Base-by-base conservation (phyloP, 2,329 filamentous ascomycete genomes). In the Aurifilum marmelostoma region DNA sequence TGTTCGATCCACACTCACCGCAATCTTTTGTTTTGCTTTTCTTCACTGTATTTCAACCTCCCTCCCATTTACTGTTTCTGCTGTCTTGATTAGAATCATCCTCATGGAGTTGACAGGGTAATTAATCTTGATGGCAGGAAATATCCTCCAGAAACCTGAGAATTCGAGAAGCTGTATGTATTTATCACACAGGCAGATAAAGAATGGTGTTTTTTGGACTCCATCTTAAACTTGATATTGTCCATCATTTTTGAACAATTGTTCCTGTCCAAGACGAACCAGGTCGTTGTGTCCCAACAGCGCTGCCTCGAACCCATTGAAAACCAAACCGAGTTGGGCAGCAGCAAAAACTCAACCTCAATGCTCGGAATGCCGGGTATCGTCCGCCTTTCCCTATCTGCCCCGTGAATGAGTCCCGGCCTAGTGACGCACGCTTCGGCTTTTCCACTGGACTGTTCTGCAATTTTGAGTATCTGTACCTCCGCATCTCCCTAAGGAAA, bases 401-500 rank as follows among this genome's bases (percentile, higher is more conserved):
- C 24, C n/a, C 65, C 56, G 6, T 39, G 56, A 67, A 87, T 82
- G 16, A 83, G 68, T 0, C 83, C 84, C 0, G 83, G 79, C 68
- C 82, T 84, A 4, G 77, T 80, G 1, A 82, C 73, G 21, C 75
- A 75, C 0, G 75, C 78, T 67, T 85, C 79, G 34, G 84, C 67
- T 11, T 52, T 52, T 2, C 78, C 79, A 1, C 77, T 71, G 21
- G 80, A 77, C 12, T 82, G 72, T 34, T 78, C 73, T 3, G 81
- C 82, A 29, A 80, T 80, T 1, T 77, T 77, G 3, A 86, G 76
- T 4, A 86, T 75, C 27, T 76, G 74, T 11, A 72, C 80, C 71
- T 87, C 85, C 0, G 80, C 79, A 56, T 83, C 80, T 9, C 85
- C 84, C 84, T 86, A 47, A n/a, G 62, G n/a, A 63, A 16, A 6